These are phyloP conservation scores for Tympanopsis confertula DNA, from an alignment of 2,329 filamentous ascomycete species.

Conservation along the genomic window DNA sequence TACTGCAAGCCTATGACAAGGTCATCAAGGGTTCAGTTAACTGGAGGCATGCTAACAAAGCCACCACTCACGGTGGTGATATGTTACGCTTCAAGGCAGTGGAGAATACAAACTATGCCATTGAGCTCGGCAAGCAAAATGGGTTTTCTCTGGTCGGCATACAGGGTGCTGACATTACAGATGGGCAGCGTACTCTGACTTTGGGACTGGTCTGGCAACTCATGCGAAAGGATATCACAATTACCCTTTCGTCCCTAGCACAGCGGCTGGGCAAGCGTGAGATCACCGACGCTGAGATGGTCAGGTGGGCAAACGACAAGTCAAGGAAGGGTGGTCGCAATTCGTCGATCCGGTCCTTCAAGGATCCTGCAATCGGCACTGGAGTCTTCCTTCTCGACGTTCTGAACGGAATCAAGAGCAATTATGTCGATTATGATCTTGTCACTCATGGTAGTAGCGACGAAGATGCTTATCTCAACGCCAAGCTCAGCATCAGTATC, in stretches of 20 bases:
- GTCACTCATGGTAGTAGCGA: constrained; percentile 75
- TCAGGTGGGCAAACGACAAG: constrained; percentile 95
- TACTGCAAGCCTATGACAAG: constrained; percentile 96
- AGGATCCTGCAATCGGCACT: constrained; percentile 72
- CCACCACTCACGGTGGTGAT: constrained; percentile 65
- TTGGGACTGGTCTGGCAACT: constrained; percentile 97
- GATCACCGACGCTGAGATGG: constrained; percentile 91
- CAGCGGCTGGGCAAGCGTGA: constrained; percentile 88
- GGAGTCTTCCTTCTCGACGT: constrained; percentile 91
- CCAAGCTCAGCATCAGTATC: constrained; percentile 96
- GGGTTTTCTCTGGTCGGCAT: constrained; percentile 92
- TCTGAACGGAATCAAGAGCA: constrained; percentile 94
- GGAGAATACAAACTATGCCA: constrained; percentile 96
- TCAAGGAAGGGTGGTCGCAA: constrained; percentile 69
- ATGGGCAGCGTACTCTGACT: constrained; percentile 86
- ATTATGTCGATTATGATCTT: constrained; percentile 94
- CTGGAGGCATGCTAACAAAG: constrained; percentile 91
- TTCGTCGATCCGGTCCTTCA: constrained; percentile 81
- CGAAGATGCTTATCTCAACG: constrained; percentile 90
- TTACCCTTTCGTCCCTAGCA: constrained; percentile 75
- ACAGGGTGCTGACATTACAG: constrained; percentile 94
- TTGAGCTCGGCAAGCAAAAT: constrained; percentile 90
- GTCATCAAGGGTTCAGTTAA: constrained; percentile 92
- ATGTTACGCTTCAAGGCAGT: constrained; percentile 92
- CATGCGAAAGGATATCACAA: constrained; percentile 91